These are phyloP conservation scores for Lactarius indigo DNA, from an alignment of 768 basidiomycete genomes.

Conservation along the genomic window DNA sequence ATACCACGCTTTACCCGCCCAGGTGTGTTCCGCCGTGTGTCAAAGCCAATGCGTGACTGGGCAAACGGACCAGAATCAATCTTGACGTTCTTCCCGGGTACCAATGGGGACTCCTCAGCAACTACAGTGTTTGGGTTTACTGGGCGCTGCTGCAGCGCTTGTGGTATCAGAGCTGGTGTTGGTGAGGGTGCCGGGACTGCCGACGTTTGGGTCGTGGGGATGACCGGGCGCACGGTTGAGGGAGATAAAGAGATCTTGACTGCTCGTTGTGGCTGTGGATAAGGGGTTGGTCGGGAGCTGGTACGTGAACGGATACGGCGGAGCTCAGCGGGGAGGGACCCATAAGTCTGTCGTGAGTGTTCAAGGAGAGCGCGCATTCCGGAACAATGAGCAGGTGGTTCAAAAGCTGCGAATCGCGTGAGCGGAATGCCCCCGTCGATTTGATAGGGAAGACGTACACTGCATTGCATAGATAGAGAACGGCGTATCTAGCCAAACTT, in stretches of 20 bases:
- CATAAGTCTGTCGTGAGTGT: constrained; percentile 66
- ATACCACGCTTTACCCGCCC: constrained; percentile 65
- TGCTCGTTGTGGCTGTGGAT: constrained; percentile 49
- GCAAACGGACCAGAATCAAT: constrained; percentile 29
- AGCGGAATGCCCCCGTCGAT: constrained; percentile 2
- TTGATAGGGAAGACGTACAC: constrained; percentile 44
- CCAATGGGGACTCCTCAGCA: constrained; percentile 37
- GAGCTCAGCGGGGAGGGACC: constrained; percentile 71
- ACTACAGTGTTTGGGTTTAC: constrained; percentile 13
- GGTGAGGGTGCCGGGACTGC: constrained; percentile 34
- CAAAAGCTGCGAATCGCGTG: constrained; percentile 44
- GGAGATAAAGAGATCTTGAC: constrained; percentile 45
- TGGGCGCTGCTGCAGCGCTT: constrained; percentile 16
- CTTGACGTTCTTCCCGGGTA: constrained; percentile 35
- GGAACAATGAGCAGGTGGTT: constrained; percentile 59
- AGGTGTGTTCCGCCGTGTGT: constrained; percentile 51
- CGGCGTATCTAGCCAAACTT: constrained; percentile 64
- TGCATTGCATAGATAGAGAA: constrained; percentile 71
- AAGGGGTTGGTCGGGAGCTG: constrained; percentile 69
- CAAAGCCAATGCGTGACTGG: constrained; percentile 53
- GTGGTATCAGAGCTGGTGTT: constrained; percentile 33
- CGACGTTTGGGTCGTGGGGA: constrained; percentile 24
- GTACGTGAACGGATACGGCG: constrained; percentile 64
- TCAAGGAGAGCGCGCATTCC: constrained; percentile 73
- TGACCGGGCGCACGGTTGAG: constrained; percentile 35